Conservation (phyloP, 192 early-diverging fungal genomes). For the Backusella liffmaniae region DNA sequence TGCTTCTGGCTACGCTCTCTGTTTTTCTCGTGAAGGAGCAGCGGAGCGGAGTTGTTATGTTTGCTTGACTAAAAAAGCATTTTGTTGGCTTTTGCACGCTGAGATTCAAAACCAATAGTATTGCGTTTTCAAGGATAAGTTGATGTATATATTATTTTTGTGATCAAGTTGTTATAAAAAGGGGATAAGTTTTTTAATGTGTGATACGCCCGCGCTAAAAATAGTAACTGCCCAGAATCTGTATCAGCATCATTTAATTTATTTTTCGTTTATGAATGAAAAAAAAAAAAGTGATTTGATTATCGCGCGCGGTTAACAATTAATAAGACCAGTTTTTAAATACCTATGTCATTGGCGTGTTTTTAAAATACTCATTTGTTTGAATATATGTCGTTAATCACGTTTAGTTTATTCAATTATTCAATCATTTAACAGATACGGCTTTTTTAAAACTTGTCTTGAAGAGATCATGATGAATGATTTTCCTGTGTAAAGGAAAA, state of each 20-base stretch:
- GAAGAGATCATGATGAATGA: neutral
- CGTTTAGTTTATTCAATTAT: neutral
- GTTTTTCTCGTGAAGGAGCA: neutral
- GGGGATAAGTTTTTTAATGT: neutral
- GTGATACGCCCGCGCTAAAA: neutral
- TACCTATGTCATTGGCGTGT: neutral
- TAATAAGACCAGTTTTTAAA: neutral
- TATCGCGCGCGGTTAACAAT: neutral
- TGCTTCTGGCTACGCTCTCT: neutral
- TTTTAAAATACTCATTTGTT: neutral
- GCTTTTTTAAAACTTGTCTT: neutral
- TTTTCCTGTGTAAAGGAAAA: neutral
- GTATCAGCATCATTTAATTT: neutral
- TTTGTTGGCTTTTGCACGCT: neutral
- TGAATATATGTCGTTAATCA: neutral
- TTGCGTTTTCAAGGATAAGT: neutral
- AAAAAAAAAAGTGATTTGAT: neutral
- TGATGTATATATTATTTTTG: neutral
- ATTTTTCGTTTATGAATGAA: neutral
- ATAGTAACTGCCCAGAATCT: neutral
- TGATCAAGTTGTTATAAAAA: neutral
- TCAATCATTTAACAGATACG: neutral
- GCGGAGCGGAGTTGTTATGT: neutral
- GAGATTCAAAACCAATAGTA: neutral
- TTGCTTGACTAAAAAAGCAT: neutral